phyloP scores from a whole-genome alignment of 2,329 filamentous ascomycete species.

The Dissoconium aciculare region DNA sequence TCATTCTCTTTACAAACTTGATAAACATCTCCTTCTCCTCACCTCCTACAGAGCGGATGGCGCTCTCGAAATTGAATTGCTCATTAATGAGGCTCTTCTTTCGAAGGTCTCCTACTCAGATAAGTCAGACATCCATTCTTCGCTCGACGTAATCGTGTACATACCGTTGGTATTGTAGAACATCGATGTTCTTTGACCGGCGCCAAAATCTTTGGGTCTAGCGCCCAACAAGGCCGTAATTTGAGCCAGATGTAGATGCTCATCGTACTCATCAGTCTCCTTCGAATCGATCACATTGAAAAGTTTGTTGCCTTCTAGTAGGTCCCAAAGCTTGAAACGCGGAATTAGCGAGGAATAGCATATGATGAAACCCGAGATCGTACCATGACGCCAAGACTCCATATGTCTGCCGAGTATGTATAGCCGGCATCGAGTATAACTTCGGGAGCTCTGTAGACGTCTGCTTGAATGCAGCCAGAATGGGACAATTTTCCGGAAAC shows the following conservation, averaged over 20 bases:
- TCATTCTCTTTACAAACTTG: slow-evolving; percentile 24
- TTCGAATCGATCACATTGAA: slow-evolving; percentile 6
- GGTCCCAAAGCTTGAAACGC: slow-evolving; percentile 8
- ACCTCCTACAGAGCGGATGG: slow-evolving; percentile 4
- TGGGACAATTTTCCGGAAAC: slow-evolving; percentile 5
- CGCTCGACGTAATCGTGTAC: neutral
- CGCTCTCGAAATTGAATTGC: neutral
- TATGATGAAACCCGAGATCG: slow-evolving; percentile 1
- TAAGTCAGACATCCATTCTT: neutral
- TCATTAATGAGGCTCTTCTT: neutral
- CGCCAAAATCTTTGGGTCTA: slow-evolving; percentile 9
- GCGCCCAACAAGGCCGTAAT: slow-evolving; percentile 17
- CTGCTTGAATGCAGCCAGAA: slow-evolving; percentile 9
- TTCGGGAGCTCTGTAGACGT: slow-evolving; percentile 12
- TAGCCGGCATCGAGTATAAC: slow-evolving; percentile 11
- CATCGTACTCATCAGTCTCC: slow-evolving; percentile 4
- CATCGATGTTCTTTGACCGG: slow-evolving; percentile 2
- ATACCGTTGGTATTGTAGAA: slow-evolving; percentile 7
- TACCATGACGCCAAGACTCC: slow-evolving; percentile 16
- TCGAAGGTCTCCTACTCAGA: neutral
- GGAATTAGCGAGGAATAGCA: slow-evolving; percentile 2
- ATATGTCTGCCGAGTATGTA: slow-evolving; percentile 16
- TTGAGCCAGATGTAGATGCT: slow-evolving; percentile 14
- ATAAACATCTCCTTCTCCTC: slow-evolving; percentile 25
- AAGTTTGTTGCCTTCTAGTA: slow-evolving; percentile 13